These are phyloP conservation scores for Sporothrix sp. DNA, from an alignment of 2,329 filamentous ascomycete species.

Conservation along the genomic window DNA sequence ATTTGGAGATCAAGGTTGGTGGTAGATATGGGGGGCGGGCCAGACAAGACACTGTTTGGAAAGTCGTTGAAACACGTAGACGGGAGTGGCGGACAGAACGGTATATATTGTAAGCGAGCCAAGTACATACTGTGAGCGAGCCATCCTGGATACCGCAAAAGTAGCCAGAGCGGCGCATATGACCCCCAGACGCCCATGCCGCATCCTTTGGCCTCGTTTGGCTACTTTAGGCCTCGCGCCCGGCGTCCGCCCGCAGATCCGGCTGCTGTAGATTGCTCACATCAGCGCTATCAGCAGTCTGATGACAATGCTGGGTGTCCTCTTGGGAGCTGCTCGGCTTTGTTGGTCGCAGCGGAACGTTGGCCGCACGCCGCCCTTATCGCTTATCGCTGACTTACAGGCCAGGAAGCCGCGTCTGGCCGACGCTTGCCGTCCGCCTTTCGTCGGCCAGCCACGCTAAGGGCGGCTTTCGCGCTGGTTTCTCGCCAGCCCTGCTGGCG, in stretches of 20 bases:
- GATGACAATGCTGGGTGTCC: not conserved
- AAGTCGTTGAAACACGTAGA: not conserved
- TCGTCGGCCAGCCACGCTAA: not conserved
- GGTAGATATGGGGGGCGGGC: not conserved
- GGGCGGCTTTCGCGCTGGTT: not conserved
- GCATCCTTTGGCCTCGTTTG: too few species aligned
- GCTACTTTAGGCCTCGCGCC: too few species aligned
- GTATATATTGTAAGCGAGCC: too few species aligned
- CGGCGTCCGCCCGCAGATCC: too few species aligned
- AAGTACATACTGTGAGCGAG: too few species aligned
- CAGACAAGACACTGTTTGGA: not conserved
- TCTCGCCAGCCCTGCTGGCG: too few species aligned
- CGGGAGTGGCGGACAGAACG: not conserved
- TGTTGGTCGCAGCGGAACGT: slow-evolving; percentile 14
- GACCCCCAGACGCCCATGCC: too few species aligned
- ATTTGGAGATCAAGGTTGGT: not conserved
- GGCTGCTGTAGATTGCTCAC: too few species aligned
- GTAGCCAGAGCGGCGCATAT: too few species aligned
- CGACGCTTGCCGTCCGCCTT: slow-evolving; percentile 23
- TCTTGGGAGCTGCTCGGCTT: slow-evolving; percentile 12
- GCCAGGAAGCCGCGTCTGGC: slow-evolving; percentile 18
- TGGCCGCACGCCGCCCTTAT: slow-evolving; percentile 11
- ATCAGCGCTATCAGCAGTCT: not conserved
- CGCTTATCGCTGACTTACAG: slow-evolving; percentile 10
- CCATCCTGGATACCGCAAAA: too few species aligned